Conservation (phyloP, 2,329 filamentous ascomycete species). For the Sporothrix mexicana region DNA sequence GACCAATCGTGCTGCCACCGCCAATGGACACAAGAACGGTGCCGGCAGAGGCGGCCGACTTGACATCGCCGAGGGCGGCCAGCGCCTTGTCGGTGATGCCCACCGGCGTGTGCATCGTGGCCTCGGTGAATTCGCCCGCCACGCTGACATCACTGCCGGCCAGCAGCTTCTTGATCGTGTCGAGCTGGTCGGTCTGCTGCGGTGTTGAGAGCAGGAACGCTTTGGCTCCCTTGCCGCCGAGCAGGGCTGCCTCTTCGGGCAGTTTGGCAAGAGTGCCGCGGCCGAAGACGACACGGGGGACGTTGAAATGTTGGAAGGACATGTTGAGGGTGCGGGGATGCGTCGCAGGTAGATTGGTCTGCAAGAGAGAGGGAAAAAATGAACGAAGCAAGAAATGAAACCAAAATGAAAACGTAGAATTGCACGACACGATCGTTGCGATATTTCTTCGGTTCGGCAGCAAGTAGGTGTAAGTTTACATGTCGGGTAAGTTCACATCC, state of each 20-base stretch:
- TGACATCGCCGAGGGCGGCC: constrained; percentile 43
- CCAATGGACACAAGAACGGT: constrained; percentile 66
- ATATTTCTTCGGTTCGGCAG: background rate
- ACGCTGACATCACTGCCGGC: constrained; percentile 17
- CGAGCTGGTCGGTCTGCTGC: constrained; percentile 54
- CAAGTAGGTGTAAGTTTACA: background rate
- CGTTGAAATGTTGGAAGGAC: constrained; percentile 22
- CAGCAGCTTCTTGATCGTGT: constrained; percentile 52
- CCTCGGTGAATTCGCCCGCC: constrained; percentile 42
- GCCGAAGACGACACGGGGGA: constrained; percentile 59
- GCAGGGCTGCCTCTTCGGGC: constrained; percentile 48
- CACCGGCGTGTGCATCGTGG: constrained; percentile 68
- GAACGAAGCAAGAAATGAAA: background rate
- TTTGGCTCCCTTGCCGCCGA: constrained; percentile 48
- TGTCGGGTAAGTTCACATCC: no score
- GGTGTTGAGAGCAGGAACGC: constrained; percentile 62
- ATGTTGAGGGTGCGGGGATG: background rate
- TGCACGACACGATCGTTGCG: background rate
- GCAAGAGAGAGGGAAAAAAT: background rate
- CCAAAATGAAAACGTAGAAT: background rate
- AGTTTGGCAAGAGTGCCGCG: constrained; percentile 57
- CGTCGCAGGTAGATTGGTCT: background rate
- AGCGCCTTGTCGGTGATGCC: constrained; percentile 63
- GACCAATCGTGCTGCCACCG: constrained; percentile 65
- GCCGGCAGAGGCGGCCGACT: constrained; percentile 50